These are phyloP conservation scores for Gastrolobium villosum DNA, from an alignment of 306 rosid genomes.

Conservation along the genomic window DNA sequence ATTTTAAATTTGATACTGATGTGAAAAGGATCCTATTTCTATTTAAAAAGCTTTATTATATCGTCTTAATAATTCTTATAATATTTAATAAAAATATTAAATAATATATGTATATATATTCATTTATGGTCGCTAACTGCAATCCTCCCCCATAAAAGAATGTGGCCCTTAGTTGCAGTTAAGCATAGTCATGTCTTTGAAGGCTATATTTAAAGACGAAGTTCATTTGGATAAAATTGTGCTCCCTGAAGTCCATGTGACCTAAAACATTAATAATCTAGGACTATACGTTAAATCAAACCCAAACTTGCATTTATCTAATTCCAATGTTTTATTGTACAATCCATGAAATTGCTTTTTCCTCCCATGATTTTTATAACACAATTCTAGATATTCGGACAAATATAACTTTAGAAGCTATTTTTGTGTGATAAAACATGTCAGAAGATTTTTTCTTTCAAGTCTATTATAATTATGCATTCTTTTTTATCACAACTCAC, in stretches of 20 bases:
- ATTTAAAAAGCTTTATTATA: too few species aligned
- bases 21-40: too few species aligned
- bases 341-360: constrained; percentile 27
- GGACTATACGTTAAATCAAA: constrained; percentile 36
- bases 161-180: constrained; percentile 31
- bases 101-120: too few species aligned
- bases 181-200: constrained; percentile 31
- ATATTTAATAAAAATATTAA: background rate
- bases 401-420: background rate
- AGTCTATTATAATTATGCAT: background rate
- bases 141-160: constrained; percentile 6
- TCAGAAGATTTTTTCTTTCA: background rate
- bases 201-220: constrained; percentile 22
- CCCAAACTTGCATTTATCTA: background rate
- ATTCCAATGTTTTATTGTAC: constrained; percentile 25
- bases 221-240: constrained; percentile 39
- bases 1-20: too few species aligned
- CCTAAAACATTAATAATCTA: constrained; percentile 32
- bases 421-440: constrained; percentile 17
- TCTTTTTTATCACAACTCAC: background rate
- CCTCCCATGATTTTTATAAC: constrained; percentile 7
- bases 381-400: constrained; percentile 8
- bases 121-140: background rate
- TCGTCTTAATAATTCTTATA: background rate
- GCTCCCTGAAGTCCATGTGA: constrained; percentile 28